Conservation (phyloP, 2,329 filamentous ascomycete species). For the Phaeosphaeriaceae sp. region DNA sequence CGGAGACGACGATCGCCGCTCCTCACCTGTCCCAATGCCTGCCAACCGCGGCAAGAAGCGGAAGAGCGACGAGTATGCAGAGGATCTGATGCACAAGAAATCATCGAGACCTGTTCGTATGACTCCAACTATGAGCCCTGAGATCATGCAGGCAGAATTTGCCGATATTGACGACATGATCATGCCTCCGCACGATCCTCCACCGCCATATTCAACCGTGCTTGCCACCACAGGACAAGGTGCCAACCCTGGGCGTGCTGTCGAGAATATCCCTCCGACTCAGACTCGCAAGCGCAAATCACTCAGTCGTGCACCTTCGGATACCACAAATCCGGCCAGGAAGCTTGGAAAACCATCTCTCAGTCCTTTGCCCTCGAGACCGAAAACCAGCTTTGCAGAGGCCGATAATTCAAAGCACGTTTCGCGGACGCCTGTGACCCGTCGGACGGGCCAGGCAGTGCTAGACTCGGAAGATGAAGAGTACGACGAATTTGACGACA, state of each 20-base stretch:
- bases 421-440: conserved; percentile 18
- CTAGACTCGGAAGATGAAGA: conserved; percentile 45
- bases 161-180: conserved; percentile 48
- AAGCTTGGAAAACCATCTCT: conserved; percentile 36
- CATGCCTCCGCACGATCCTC: conserved; percentile 33
- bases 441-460: conserved; percentile 26
- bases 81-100: conserved; percentile 25
- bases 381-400: neutral
- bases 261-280: conserved; percentile 8
- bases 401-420: neutral
- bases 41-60: conserved; percentile 48
- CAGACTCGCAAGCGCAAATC: conserved; percentile 40
- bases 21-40: conserved; percentile 25
- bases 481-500: conserved; percentile 34
- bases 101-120: conserved; percentile 23
- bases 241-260: conserved; percentile 11
- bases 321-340: conserved; percentile 30
- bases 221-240: conserved; percentile 15
- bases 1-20: conserved; percentile 27
- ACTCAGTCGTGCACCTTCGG: conserved; percentile 36
- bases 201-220: conserved; percentile 55
- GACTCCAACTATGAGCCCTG: conserved; percentile 18
- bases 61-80: conserved; percentile 55
- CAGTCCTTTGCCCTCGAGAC: conserved; percentile 28
- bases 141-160: conserved; percentile 39